phyloP scores from a whole-genome alignment of 352 stramenopile genomes.

The Phytophthora pisi region DNA sequence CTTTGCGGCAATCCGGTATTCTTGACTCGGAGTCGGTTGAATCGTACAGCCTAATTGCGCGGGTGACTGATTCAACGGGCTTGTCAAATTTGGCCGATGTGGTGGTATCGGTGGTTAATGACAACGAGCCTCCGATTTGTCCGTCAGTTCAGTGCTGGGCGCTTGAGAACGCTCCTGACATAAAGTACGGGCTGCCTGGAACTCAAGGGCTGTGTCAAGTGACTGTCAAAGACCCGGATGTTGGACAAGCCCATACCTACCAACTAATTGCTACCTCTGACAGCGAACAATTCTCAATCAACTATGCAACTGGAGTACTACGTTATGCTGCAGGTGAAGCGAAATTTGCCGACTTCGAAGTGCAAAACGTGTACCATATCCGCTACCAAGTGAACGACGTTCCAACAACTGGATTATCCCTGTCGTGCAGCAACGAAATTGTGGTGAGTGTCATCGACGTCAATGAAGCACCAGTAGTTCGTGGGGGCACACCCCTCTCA shows the following conservation, averaged over 20 bases:
- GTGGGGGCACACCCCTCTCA: conserved; percentile 1
- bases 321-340: conserved; percentile 25
- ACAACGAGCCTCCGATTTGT: conserved; percentile 60
- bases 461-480: conserved; percentile 52
- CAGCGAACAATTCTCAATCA: conserved; percentile 33
- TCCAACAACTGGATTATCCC: conserved; percentile 33
- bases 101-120: conserved; percentile 41
- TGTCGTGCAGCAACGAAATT: conserved; percentile 50
- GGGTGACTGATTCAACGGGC: conserved; percentile 28
- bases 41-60: conserved; percentile 8
- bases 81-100: conserved; percentile 28
- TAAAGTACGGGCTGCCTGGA: conserved; percentile 43
- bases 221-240: conserved; percentile 44
- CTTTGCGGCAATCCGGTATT: conserved; percentile 12
- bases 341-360: conserved; percentile 52
- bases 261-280: conserved; percentile 36
- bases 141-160: conserved; percentile 59
- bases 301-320: conserved; percentile 43
- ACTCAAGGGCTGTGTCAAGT: conserved; percentile 45
- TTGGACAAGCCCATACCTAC: conserved; percentile 52
- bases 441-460: conserved; percentile 53
- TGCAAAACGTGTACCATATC: conserved; percentile 42
- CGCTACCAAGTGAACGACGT: conserved; percentile 59
- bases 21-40: conserved; percentile 16
- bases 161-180: conserved; percentile 47